These are phyloP conservation scores for Pseudocercospora vitis DNA, from an alignment of 2,329 filamentous ascomycete genomes.

Conservation along the genomic window DNA sequence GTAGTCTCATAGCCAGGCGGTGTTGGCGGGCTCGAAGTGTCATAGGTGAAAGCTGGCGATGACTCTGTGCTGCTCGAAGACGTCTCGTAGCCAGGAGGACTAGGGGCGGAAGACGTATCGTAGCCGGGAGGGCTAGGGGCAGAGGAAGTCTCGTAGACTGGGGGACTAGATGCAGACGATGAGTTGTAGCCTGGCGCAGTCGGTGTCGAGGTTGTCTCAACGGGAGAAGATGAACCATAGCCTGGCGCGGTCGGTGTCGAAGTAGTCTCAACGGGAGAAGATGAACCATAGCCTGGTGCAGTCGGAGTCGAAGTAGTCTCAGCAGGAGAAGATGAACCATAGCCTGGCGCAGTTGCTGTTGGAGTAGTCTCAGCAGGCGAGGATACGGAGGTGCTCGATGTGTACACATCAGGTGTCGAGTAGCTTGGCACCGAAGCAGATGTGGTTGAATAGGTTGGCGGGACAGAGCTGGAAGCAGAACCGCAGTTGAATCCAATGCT, in stretches of 20 bases:
- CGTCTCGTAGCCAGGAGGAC: slow-evolving; percentile 3
- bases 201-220: background rate
- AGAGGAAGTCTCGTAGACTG: slow-evolving; percentile 20
- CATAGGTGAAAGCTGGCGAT: slow-evolving; percentile 19
- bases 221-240: no score
- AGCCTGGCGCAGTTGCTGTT: background rate
- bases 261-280: slow-evolving; percentile 21
- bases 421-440: slow-evolving; percentile 13
- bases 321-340: no score
- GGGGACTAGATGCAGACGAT: no score
- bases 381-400: slow-evolving; percentile 27
- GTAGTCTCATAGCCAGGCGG: slow-evolving; percentile 12
- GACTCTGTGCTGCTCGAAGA: slow-evolving; percentile 25
- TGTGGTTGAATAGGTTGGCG: slow-evolving; percentile 36
- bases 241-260: slow-evolving; percentile 6
- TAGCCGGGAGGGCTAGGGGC: background rate
- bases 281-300: slow-evolving; percentile 1
- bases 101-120: background rate
- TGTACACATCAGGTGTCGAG: slow-evolving; percentile 24
- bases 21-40: slow-evolving; percentile 10
- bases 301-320: background rate
- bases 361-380: slow-evolving; percentile 20
- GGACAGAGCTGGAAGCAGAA: slow-evolving; percentile 33
- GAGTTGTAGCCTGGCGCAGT: slow-evolving; percentile 4
- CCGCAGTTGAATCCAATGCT: slow-evolving; percentile 73